Conservation (phyloP, 2,329 filamentous ascomycete genomes). For the Pochonia chlamydosporia region DNA sequence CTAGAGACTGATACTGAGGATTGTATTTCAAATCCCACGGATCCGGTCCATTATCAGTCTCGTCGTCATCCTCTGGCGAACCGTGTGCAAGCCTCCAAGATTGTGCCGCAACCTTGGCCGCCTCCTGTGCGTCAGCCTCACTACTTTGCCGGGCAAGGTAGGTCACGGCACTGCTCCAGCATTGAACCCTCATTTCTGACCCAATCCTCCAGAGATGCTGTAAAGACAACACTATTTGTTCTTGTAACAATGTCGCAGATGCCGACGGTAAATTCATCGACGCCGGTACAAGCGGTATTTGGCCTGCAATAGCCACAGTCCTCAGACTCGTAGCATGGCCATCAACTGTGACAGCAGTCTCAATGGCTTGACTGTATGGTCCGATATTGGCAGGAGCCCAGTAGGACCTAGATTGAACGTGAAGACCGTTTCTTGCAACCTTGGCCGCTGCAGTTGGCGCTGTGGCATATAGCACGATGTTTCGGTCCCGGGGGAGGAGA, state of each 20-base stretch:
- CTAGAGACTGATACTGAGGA: slow-evolving; percentile 38
- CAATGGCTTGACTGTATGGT: slow-evolving; percentile 87
- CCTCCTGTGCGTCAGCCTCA: slow-evolving; percentile 21
- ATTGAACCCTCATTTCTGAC: slow-evolving; percentile 61
- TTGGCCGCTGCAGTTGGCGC: slow-evolving; percentile 25
- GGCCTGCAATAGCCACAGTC: slow-evolving; percentile 69
- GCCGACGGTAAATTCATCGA: slow-evolving; percentile 59
- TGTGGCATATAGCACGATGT: slow-evolving; percentile 54
- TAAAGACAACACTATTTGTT: slow-evolving; percentile 66
- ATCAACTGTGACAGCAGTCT: slow-evolving; percentile 30
- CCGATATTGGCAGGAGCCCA: slow-evolving; percentile 98
- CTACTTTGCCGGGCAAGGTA: slow-evolving; percentile 52
- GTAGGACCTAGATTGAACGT: slow-evolving; percentile 90
- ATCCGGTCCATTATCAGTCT: slow-evolving; percentile 48
- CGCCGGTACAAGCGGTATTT: slow-evolving; percentile 80
- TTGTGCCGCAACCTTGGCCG: slow-evolving; percentile 35
- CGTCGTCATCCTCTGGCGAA: slow-evolving; percentile 38
- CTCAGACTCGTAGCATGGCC: slow-evolving; percentile 18
- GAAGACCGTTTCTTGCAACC: slow-evolving; percentile 55
- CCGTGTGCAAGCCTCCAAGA: slow-evolving; percentile 45
- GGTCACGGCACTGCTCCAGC: slow-evolving; percentile 71
- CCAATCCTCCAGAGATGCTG: slow-evolving; percentile 90
- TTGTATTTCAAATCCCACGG: slow-evolving; percentile 64
- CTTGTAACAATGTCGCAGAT: slow-evolving; percentile 34
- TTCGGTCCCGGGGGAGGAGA: slow-evolving; percentile 51